These are phyloP conservation scores for Dendrobium huoshanense DNA, from an alignment of 106 monocot species.

Conservation along the genomic window DNA sequence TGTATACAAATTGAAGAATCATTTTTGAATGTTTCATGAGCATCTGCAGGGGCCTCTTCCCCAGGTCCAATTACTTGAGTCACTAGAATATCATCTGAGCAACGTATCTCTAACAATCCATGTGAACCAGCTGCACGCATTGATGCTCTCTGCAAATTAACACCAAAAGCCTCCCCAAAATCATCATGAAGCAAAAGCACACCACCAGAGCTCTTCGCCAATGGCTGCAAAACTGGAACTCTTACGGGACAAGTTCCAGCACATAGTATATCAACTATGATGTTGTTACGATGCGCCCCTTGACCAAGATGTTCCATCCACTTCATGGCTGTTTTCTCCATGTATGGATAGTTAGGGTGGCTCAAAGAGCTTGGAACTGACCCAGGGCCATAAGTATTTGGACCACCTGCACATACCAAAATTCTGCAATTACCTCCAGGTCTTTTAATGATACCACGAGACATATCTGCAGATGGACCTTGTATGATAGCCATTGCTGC, in stretches of 20 bases:
- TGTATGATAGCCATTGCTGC: slow-evolving; percentile 85
- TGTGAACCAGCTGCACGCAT: slow-evolving; percentile 80
- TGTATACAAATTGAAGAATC: slow-evolving; percentile 74
- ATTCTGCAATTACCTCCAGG: slow-evolving; percentile 87
- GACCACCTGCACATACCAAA: slow-evolving; percentile 81
- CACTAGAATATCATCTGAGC: slow-evolving; percentile 90
- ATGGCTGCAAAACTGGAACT: slow-evolving; percentile 80
- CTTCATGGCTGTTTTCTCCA: slow-evolving; percentile 86
- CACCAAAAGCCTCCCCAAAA: slow-evolving; percentile 99
- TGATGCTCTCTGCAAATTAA: slow-evolving; percentile 93
- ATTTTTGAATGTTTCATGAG: slow-evolving; percentile 87
- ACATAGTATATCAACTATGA: slow-evolving; percentile 84
- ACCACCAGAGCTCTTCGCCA: slow-evolving; percentile 89
- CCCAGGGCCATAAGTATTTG: slow-evolving; percentile 89
- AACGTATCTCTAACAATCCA: slow-evolving; percentile 89
- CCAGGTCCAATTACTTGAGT: slow-evolving; percentile 97
- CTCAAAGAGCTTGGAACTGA: slow-evolving; percentile 81
- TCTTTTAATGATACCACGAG: slow-evolving; percentile 78
- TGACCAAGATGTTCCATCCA: slow-evolving; percentile 95
- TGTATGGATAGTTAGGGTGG: slow-evolving; percentile 95
- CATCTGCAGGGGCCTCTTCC: slow-evolving; percentile 76
- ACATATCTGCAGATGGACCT: slow-evolving; percentile 75
- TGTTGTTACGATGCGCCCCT: slow-evolving; percentile 51
- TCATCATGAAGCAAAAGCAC: slow-evolving; percentile 94
- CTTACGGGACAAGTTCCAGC: slow-evolving; percentile 90